Base-by-base conservation (phyloP, 1,284 basidiomycete genomes). In the Cutaneotrichosporon dermatis region DNA sequence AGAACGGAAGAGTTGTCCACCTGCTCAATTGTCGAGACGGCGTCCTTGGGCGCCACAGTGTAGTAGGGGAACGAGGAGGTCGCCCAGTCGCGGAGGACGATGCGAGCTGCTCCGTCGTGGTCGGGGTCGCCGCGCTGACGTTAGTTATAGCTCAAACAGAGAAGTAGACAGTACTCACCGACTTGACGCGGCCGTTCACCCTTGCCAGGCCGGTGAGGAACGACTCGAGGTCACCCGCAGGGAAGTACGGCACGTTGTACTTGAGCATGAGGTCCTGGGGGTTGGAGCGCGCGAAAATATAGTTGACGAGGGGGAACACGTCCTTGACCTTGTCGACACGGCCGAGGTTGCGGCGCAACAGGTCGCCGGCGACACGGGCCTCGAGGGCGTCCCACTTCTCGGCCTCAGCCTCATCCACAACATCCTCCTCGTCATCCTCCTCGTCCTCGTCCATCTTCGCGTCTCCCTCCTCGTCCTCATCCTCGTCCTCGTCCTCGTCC, bases 61-160 rank as follows among this genome's bases (percentile, higher is more conserved):
- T 89, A 95, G 70, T 89, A 88, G n/a, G 12, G 83, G 70, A 98
- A 84, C 64, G 84, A 86, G 88, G n/a, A n/a, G 89, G 82, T 83
- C 63, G 84, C 87, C 94, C 94, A 99, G 79, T 98, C 94, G 34
- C 90, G 86, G 46, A 98, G 82, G 44, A 98, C 82, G 55, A 88
- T 83, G 33, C 90, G 87, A 7, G n/a, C n/a, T 90, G 93, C 90
- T 25, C 85, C 86, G 10, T 85, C 83, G 58, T 92, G 78, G 76
- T 98, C 93, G 48, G 85, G 82, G 54, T 90, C 91, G 66, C 85
- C 87, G 85, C 90, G 75, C 61, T 55, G 10, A 13, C 13, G 50
- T 51, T n/a, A 51, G 50, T 16, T 16, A 15, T 40, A 12, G 12
- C 8, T 40, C 12, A 4, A 9, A 12, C 3, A 25, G 39, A 8